Evolutionary conservation across 495 filamentous ascomycete genomes (phyloP).

Genomic region (Staphylotrichum longicolle): DNA sequence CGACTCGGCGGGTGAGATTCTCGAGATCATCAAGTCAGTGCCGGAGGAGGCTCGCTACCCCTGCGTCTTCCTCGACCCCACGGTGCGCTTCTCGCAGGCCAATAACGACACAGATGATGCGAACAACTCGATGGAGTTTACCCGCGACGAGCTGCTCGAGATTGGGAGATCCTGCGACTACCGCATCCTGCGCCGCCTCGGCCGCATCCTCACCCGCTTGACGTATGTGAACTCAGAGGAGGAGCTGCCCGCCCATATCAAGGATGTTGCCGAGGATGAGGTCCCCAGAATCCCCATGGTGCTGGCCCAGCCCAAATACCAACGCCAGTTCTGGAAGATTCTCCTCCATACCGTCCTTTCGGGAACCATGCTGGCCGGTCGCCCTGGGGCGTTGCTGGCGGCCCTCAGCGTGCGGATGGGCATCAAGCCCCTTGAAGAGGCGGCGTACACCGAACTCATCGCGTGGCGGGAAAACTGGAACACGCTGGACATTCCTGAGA

Average conservation of each 20-base stretch:
- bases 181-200: conserved; percentile 41
- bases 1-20: conserved; percentile 43
- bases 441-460: conserved; percentile 41
- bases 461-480: conserved; percentile 41
- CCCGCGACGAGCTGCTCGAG: conserved; percentile 45
- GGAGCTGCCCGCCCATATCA: conserved; percentile 44
- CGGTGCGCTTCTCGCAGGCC: conserved; percentile 32
- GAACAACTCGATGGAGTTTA: conserved; percentile 30
- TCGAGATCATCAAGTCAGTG: conserved; percentile 43
- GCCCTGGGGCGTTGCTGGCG: conserved; percentile 46
- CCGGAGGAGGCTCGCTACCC: conserved; percentile 45
- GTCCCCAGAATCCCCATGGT: conserved; percentile 41
- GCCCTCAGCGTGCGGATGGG: conserved; percentile 47
- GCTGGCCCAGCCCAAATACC: conserved; percentile 33
- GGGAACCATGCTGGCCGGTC: conserved; percentile 42
- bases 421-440: conserved; percentile 37
- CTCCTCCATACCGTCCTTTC: conserved; percentile 45
- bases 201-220: conserved; percentile 43
- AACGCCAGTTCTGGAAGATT: conserved; percentile 43
- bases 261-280: conserved; percentile 23
- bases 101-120: conserved; percentile 24
- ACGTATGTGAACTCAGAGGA: conserved; percentile 40
- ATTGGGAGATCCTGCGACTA: conserved; percentile 48
- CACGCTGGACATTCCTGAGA: conserved; percentile 45
- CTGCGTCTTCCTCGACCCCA: conserved; percentile 52